Base-by-base conservation (phyloP, 2,329 filamentous ascomycete genomes). In the Hypoxylon sp. region DNA sequence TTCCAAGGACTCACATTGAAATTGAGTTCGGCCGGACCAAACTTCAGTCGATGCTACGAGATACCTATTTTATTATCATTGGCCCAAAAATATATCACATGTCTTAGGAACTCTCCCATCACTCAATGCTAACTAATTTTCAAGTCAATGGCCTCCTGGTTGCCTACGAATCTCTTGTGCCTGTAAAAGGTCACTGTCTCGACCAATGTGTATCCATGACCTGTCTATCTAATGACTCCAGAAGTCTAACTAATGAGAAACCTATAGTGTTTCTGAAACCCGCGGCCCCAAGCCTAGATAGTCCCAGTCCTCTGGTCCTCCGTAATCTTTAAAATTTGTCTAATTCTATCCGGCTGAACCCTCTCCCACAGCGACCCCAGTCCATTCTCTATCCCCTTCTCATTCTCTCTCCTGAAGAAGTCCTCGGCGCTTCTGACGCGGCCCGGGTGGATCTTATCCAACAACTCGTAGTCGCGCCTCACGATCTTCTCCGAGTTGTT, bases 371-470 rank as follows among this genome's bases (percentile, higher is more conserved):
- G 62, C 1, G 59, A 61, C 1, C 73, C 76, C 10, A 69, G 39
- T 0, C 75, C 75, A 13, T 61, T 26, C 34, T 61, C 48, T 44
- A 65, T 49, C 0, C 71, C 72, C 68, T 72, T 77, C 47, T 79
- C 69, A 30, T 81, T 75, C 66, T 81, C 77, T 6, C 65, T 69
- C 3, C 71, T 64, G 48, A 86, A 81, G 76, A 80, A 87, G 64
- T 85, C 79, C 68, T 84, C 81, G 0, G 78, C 81, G 32, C 73
- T 81, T 68, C 72, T 79, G 57, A 84, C 80, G n/a, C 84, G 75
- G 1, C 69, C 69, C 0, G 84, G 84, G 68, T 82, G 77, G 50
- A 87, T 85, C 72, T 82, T 77, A 68, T 86, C 84, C 43, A 87
- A 71, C 17, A 85, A 63, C 13, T 68, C 73, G 68, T 84, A 85